A percentile compares a stretch with the other conserved stretches of the same genome.
Conservation (phyloP, 2,329 filamentous ascomycete species). For the Allantophomopsis lycopodina region DNA sequence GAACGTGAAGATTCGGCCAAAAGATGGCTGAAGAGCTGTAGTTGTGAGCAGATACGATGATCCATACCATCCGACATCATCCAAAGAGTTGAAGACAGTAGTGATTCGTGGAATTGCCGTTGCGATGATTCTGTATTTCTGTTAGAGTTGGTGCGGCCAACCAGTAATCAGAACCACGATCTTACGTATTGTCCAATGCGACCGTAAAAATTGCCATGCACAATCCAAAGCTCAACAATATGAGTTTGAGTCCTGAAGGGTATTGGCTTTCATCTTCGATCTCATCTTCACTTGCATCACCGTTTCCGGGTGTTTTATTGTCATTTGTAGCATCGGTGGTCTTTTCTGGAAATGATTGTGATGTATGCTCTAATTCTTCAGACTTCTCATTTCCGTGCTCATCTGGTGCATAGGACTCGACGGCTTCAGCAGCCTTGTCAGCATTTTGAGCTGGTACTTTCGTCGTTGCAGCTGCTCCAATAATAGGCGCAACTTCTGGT, state of each 20-base stretch:
- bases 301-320: constrained; percentile 2
- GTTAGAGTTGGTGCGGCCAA: no score
- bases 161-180: no score
- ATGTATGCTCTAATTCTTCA: not conserved
- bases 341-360: not conserved
- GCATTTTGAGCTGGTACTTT: constrained; percentile 6
- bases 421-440: constrained; percentile 4
- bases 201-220: constrained; percentile 32
- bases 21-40: constrained; percentile 19
- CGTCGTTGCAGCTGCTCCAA: constrained; percentile 3
- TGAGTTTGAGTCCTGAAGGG: constrained; percentile 13
- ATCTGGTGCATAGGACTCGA: constrained; percentile 3
- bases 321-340: constrained; percentile 4
- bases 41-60: constrained; percentile 22
- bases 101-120: constrained; percentile 28
- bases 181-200: constrained; percentile 19
- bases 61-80: constrained; percentile 26
- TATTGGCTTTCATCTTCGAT: constrained; percentile 11
- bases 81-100: constrained; percentile 21
- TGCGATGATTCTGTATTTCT: constrained; percentile 12
- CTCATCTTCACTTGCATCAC: not conserved
- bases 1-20: constrained; percentile 20
- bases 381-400: not conserved
- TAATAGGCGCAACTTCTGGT: constrained; percentile 5
- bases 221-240: constrained; percentile 30